A percentile compares a stretch with the other conserved stretches of the same genome.
Evolutionary conservation across 768 basidiomycete genomes (phyloP).

Genomic region (Rhodotorula taiwanensis): DNA sequence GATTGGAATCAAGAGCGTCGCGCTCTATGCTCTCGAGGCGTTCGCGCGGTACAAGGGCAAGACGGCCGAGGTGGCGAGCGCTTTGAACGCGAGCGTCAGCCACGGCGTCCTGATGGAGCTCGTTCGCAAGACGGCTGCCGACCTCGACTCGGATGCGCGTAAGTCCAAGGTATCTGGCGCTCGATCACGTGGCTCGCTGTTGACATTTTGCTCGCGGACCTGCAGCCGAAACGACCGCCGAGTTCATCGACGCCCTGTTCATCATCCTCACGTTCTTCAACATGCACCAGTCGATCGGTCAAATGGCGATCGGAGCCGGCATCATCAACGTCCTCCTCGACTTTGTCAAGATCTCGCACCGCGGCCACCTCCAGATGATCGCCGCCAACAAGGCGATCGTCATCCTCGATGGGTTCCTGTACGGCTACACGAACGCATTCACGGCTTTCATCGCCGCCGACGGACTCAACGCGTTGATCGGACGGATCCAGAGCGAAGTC

Average conservation of each 20-base stretch:
- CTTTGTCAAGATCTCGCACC: constrained; percentile 68
- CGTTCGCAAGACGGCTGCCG: constrained; percentile 69
- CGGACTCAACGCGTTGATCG: constrained; percentile 77
- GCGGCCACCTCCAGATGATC: constrained; percentile 50
- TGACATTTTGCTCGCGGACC: no score
- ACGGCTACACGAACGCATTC: constrained; percentile 80
- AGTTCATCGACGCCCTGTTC: constrained; percentile 63
- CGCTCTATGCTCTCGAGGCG: constrained; percentile 83
- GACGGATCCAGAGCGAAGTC: constrained; percentile 74
- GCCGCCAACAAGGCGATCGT: constrained; percentile 79
- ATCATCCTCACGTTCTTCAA: constrained; percentile 81
- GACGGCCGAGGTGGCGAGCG: constrained; percentile 76
- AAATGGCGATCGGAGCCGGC: constrained; percentile 92
- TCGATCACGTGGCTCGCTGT: no score
- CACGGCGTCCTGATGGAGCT: constrained; percentile 90
- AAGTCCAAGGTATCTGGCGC: no score
- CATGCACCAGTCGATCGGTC: constrained; percentile 73
- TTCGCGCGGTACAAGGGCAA: constrained; percentile 75
- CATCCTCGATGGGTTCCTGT: constrained; percentile 83
- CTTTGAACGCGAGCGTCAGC: constrained; percentile 90
- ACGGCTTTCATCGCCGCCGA: constrained; percentile 73
- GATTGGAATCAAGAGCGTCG: constrained; percentile 68
- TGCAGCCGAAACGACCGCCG: constrained; percentile 42
- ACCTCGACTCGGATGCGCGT: constrained; percentile 50
- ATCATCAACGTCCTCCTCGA: constrained; percentile 82